A percentile compares a stretch with the other conserved stretches of the same genome.
Conservation (phyloP, 495 filamentous ascomycete species). For the Penicillium cataractarum region DNA sequence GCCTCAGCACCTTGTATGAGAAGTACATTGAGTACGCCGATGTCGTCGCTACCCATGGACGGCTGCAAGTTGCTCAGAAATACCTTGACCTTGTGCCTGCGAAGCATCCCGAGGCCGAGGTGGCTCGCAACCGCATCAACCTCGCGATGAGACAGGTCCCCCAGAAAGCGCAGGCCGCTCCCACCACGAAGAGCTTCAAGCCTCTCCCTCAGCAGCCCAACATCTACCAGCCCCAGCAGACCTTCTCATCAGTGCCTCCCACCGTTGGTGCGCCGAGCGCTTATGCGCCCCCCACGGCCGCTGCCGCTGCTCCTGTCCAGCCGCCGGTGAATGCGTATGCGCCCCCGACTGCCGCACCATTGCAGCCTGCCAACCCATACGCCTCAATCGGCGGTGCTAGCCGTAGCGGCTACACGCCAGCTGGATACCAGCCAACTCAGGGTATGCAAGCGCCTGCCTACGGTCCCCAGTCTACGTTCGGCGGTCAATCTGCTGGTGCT, state of each 20-base stretch:
- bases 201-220: conserved; percentile 45
- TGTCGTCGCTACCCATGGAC: conserved; percentile 87
- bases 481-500: conserved; percentile 41
- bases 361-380: conserved; percentile 63
- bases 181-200: conserved; percentile 33
- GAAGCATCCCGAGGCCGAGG: conserved; percentile 85
- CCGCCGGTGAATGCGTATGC: conserved; percentile 36
- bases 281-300: conserved; percentile 38
- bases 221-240: conserved; percentile 44
- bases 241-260: conserved; percentile 40
- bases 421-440: conserved; percentile 56
- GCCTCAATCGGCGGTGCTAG: conserved; percentile 49
- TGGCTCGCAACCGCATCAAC: conserved; percentile 83
- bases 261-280: conserved; percentile 37
- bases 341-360: conserved; percentile 34
- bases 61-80: conserved; percentile 81
- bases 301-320: conserved; percentile 13
- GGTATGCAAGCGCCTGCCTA: conserved; percentile 34
- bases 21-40: conserved; percentile 98
- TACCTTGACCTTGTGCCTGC: conserved; percentile 88
- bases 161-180: conserved; percentile 36
- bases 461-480: conserved; percentile 43
- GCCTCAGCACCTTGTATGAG: conserved; percentile 83
- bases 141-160: conserved; percentile 76
- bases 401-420: conserved; percentile 34